Evolutionary conservation across 257 asterid genomes (phyloP), one percentile per base, ranked within the genome.

Genomic region (Solanum sejunctum): DNA sequence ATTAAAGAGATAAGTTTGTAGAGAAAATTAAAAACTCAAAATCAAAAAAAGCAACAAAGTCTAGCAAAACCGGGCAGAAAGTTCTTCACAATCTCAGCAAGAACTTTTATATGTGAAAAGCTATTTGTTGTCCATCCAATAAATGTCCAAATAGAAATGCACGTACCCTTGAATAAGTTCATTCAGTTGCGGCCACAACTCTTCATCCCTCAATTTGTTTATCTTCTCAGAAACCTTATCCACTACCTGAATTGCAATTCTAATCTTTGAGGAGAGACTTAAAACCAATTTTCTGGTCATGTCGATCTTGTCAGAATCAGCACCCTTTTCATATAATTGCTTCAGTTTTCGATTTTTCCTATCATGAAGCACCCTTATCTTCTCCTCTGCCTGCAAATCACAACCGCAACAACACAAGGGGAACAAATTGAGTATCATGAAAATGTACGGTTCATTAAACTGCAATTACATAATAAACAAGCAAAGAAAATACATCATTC

Each of bases 181-280:
- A 81, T 91, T 93, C 64, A 94, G 93, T 89, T 92, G 98, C n/a
- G 98, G 98, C 99, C 99, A 96, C 87, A 94, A 87, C 69, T 94
- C 99, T 57, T 94, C 95, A 54, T 96, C 99, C 87, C 99, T 93
- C 93, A 96, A 85, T 77, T 21, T 88, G 89, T 93, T 93, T 86
- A 96, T 94, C 93, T 88, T 93, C 91, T 90, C 97, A 12, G 99
- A 96, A 83, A 95, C 91, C 90, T 91, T 94, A 91, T 96, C 99
- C 73, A 94, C 99, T 13, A 93, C 93, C 90, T 96, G 98, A 88
- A 96, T 96, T n/a, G 98, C 94, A 61, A 97, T 93, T 87, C 91
- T 89, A 32, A 97, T 94, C 88, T 93, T 97, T 73, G 99, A 93
- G 83, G 98, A 95, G 75, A 97, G 92, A 84, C 92, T 89, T 88